phyloP scores from a whole-genome alignment of 73 alveolate genomes.

The Paramecium sonneborni region DNA sequence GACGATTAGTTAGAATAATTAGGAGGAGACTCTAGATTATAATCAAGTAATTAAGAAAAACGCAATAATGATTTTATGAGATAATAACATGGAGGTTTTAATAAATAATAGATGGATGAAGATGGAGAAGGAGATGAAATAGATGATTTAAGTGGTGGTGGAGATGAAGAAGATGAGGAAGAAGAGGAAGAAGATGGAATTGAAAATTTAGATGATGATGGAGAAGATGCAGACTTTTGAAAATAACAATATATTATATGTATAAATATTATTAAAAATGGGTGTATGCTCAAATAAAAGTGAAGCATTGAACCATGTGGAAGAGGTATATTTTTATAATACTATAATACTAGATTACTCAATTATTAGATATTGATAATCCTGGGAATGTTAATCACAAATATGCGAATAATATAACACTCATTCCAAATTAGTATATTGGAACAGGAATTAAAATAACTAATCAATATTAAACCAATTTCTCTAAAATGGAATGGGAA shows the following conservation, averaged over 20 bases:
- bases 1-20: constrained; percentile 1
- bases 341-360: not conserved
- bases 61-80: not conserved
- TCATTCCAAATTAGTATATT: not conserved
- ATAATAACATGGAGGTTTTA: constrained; percentile 73
- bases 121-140: constrained; percentile 58
- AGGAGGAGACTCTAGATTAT: constrained; percentile 30
- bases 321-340: not conserved
- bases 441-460: not conserved
- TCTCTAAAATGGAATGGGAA: not conserved
- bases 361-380: not conserved
- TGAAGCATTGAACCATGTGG: not conserved
- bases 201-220: constrained; percentile 70
- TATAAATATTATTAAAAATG: not conserved
- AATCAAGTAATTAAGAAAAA: not conserved
- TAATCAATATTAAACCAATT: not conserved
- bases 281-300: not conserved
- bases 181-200: constrained; percentile 71
- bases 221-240: constrained; percentile 47
- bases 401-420: not conserved
- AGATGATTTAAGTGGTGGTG: constrained; percentile 21
- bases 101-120: not conserved
- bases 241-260: not conserved
- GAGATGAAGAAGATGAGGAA: constrained; percentile 54
- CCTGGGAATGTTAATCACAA: not conserved